Conservation (phyloP, 208 protist genomes). For the Leishmania guyanensis region DNA sequence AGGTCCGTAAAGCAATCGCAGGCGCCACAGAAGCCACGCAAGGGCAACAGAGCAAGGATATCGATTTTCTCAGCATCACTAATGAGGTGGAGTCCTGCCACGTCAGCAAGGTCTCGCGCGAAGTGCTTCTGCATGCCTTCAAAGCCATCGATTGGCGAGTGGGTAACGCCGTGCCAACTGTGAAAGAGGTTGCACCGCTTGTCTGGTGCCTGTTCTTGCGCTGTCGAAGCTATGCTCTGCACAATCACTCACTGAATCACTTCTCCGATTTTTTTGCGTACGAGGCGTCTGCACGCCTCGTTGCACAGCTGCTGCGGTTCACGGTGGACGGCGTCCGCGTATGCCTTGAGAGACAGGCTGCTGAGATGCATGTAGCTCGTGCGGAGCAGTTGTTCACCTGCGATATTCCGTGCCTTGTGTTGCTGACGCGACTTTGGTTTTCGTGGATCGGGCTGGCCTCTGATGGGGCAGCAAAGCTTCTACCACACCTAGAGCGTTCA, state of each 20-base stretch:
- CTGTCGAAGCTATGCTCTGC: slow-evolving; percentile 22
- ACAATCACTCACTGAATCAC: background rate
- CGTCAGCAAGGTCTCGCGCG: slow-evolving; percentile 11
- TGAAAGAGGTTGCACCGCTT: slow-evolving; percentile 17
- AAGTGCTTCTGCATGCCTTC: slow-evolving; percentile 28
- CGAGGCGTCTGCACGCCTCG: slow-evolving; percentile 10
- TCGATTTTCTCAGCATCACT: background rate
- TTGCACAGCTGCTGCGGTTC: slow-evolving; percentile 13
- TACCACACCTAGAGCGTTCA: slow-evolving; percentile 2
- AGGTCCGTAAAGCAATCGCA: background rate
- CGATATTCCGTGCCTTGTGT: slow-evolving; percentile 25
- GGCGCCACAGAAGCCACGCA: background rate
- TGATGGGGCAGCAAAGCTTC: background rate
- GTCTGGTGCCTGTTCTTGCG: slow-evolving; percentile 28
- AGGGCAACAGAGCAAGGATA: background rate
- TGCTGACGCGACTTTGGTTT: slow-evolving; percentile 30
- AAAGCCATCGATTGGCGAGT: slow-evolving; percentile 22
- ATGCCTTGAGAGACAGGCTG: slow-evolving; percentile 10
- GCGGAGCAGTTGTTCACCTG: slow-evolving; percentile 16
- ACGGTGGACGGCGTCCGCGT: slow-evolving; percentile 13
- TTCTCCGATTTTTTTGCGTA: slow-evolving; percentile 1
- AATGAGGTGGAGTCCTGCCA: slow-evolving; percentile 15
- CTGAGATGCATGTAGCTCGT: slow-evolving; percentile 23
- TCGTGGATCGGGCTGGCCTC: slow-evolving; percentile 1
- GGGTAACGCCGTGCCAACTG: slow-evolving; percentile 19